Conservation (phyloP, 2,329 filamentous ascomycete genomes). For the Talaromyces sp. region DNA sequence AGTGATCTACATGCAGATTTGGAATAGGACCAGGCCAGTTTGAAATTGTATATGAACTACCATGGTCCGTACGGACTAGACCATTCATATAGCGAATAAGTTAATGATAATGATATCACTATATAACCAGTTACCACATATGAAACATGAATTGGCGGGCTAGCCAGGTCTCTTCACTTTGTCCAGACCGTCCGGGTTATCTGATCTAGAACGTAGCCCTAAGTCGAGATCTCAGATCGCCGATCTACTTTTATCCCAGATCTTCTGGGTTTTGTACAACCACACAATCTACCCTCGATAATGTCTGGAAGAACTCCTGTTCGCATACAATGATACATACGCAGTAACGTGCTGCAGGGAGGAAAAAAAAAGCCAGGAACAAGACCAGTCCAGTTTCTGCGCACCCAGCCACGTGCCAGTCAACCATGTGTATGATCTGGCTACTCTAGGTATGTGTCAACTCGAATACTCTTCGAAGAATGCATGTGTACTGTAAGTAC, state of each 20-base stretch:
- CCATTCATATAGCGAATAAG: too few species aligned
- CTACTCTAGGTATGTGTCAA: constrained; percentile 1
- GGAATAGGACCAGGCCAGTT: not conserved
- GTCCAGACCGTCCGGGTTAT: too few species aligned
- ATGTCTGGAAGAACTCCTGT: not conserved
- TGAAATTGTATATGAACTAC: not conserved
- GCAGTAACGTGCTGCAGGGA: not conserved
- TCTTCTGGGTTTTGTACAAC: not conserved
- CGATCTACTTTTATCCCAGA: not conserved
- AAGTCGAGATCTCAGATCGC: not conserved
- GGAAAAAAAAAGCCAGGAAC: not conserved
- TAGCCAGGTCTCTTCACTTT: too few species aligned
- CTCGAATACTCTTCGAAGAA: too few species aligned
- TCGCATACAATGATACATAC: not conserved
- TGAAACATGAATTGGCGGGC: too few species aligned
- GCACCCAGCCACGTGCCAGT: constrained; percentile 2
- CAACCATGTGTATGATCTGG: constrained; percentile 4
- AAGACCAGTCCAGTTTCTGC: not conserved
- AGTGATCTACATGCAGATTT: not conserved
- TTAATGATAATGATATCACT: too few species aligned
- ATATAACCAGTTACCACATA: not conserved
- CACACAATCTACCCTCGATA: not conserved
- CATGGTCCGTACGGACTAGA: too few species aligned
- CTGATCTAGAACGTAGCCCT: not conserved
- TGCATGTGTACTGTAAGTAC: not conserved